Base-by-base conservation (phyloP, 2,329 filamentous ascomycete genomes). In the Cladosporium colombiae region DNA sequence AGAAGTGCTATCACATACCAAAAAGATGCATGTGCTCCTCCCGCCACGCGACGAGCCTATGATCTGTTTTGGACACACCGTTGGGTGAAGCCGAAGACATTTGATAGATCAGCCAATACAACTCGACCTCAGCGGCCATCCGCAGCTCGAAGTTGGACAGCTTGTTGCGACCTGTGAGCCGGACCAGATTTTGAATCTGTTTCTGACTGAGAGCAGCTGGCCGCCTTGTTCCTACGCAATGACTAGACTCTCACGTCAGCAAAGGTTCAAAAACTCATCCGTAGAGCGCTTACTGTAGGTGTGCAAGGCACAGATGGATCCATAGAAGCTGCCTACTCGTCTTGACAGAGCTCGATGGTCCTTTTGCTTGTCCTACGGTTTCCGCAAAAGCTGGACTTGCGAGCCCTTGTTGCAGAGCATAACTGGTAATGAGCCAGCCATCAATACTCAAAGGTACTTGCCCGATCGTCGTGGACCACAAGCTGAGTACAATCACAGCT, bases 381-480 rank as follows among this genome's bases (percentile, higher is more conserved):
- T 29, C 59, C 68, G 31, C 68, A 65, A 46, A 31, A 67, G 37
- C 50, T 66, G 40, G n/a, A 64, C 46, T 53, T 33, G 31, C n/a
- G 33, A 25, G 21, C 49, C 23, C 64, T 37, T 33, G 65, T 66
- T 27, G 71, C 60, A 18, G 71, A 78, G 81, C 7, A 79, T 79
- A 58, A 76, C 81, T 16, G 81, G 70, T 23, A 81, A 75, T 64
- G 16, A 66, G 62, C 80, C 80, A 82, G 61, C 79, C 81, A 68
- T 82, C 80, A 33, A 82, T 76, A 53, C 78, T 80, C 65, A 82
- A 67, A 0, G 79, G 80, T 11, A 78, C 74, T 64, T 81, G 78
- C 1, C 79, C 79, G 29, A 81, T 79, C 1, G 80, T 82, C 0
- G 80, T 82, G 5, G 80, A 82, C 80, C 80, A 82, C 71, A 82